Base-by-base conservation (phyloP, 2,329 filamentous ascomycete species). In the Lachnellula arida region DNA sequence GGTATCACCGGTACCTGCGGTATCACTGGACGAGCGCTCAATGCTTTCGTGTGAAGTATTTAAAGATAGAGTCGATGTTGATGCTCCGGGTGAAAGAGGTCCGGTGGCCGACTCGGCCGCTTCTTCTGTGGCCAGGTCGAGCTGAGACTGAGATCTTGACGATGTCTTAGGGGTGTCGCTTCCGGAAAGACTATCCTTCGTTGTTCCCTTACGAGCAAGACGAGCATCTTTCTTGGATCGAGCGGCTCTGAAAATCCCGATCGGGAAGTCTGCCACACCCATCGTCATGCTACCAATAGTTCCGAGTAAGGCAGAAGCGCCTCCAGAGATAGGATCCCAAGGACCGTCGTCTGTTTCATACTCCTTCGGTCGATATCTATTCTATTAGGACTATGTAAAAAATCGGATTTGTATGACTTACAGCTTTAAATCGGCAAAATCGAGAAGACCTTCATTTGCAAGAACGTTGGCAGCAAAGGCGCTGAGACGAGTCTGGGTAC, bases 231-330 rank as follows among this genome's bases (percentile, higher is more conserved):
- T 61, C n/a, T 56, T 62, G 28, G 62, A 60, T 37, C 66, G 65
- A 15, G 67, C 63, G 11, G 54, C 60, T 54, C 76, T 79, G 69
- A 84, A 81, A 5, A 85, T 70, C 56, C 83, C 79, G 17, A 79
- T 73, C 2, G 83, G 83, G 62, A 86, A 80, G 66, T 96, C 91
- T 1, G 89, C 89, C 42, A 96, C 79, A 1, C 90, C 89, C 81
- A 95, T 88, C 65, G 89, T 82, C 55, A 97, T 86, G 40, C 82
- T 87, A 25, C 87, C 85, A 47, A 94, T 77, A n/a, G 92, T 93
- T 5, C 88, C 88, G n/a, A 96, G 76, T 0, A 97, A 73, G 0
- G 91, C 89, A 46, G 84, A 82, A 0, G 90, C 85, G 15, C 85
- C 88, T 19, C 89, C 90, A 14, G 87, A 85, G 23, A 95, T 81